Conservation (phyloP, 768 basidiomycete genomes). For the Boletus sensibilis region DNA sequence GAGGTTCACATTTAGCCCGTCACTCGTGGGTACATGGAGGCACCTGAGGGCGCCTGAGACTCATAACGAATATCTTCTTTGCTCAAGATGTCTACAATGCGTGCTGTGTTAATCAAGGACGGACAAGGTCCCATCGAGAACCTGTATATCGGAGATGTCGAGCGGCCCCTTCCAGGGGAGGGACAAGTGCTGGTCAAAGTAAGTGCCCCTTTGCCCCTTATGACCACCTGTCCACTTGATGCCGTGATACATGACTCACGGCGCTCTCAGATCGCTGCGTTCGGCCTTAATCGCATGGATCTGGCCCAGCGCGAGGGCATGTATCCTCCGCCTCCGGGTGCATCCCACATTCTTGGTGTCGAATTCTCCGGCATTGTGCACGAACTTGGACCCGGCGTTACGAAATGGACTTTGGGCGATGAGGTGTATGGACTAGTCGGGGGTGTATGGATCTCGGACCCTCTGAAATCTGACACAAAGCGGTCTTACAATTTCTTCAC, state of each 20-base stretch:
- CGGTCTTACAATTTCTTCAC: constrained; percentile 1
- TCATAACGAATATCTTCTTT: neutral
- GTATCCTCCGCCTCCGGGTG: constrained; percentile 80
- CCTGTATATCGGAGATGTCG: constrained; percentile 71
- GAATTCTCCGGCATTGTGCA: constrained; percentile 77
- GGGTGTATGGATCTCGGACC: constrained; percentile 55
- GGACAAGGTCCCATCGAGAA: constrained; percentile 73
- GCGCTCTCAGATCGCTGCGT: constrained; percentile 61
- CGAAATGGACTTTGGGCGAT: constrained; percentile 59
- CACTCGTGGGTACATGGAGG: neutral
- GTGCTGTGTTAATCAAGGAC: constrained; percentile 75
- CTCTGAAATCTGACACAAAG: neutral
- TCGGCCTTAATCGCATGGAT: constrained; percentile 91
- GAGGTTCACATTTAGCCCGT: neutral
- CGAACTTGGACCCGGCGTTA: constrained; percentile 49
- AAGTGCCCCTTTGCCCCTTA: constrained; percentile 10
- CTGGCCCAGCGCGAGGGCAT: constrained; percentile 64
- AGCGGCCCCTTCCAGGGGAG: constrained; percentile 55
- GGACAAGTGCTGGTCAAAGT: constrained; percentile 83
- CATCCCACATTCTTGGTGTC: constrained; percentile 75
- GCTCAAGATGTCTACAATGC: constrained; percentile 48
- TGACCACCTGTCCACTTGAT: neutral
- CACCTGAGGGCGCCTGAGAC: neutral
- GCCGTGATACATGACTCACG: neutral
- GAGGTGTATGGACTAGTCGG: constrained; percentile 78